Conservation (phyloP, 441 rosid genomes). For the Breynia disticha region DNA sequence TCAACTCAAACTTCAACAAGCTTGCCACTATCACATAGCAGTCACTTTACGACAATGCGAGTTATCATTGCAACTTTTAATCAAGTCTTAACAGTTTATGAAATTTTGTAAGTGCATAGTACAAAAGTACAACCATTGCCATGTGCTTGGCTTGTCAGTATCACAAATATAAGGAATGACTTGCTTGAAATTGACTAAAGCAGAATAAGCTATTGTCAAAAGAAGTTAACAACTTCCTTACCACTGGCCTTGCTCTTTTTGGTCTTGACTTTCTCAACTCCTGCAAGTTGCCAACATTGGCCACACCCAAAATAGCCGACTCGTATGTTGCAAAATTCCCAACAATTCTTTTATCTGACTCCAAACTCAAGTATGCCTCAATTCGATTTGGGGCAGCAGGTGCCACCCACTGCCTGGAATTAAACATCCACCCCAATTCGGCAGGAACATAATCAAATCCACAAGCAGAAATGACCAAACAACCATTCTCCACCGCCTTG, state of each 20-base stretch:
- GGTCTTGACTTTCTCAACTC: slow-evolving; percentile 73
- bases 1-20: too few species aligned
- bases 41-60: too few species aligned
- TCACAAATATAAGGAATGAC: not conserved
- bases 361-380: slow-evolving; percentile 71
- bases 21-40: too few species aligned
- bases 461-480: slow-evolving; percentile 80
- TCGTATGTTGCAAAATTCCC: slow-evolving; percentile 77
- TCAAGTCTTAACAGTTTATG: too few species aligned
- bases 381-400: slow-evolving; percentile 59
- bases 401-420: slow-evolving; percentile 67
- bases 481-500: slow-evolving; percentile 52
- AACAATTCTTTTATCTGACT: slow-evolving; percentile 59
- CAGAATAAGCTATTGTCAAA: not conserved
- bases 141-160: not conserved
- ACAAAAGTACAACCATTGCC: too few species aligned
- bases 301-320: slow-evolving; percentile 80
- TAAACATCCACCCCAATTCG: slow-evolving; percentile 66
- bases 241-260: slow-evolving; percentile 54
- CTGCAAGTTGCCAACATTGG: slow-evolving; percentile 45
- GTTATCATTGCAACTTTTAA: too few species aligned
- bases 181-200: not conserved
- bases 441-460: slow-evolving; percentile 92
- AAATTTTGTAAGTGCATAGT: too few species aligned
- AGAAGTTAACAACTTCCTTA: slow-evolving; percentile 19